Evolutionary conservation across 345 rosid genomes (phyloP).

Genomic region (Arabidopsis thaliana): DNA sequence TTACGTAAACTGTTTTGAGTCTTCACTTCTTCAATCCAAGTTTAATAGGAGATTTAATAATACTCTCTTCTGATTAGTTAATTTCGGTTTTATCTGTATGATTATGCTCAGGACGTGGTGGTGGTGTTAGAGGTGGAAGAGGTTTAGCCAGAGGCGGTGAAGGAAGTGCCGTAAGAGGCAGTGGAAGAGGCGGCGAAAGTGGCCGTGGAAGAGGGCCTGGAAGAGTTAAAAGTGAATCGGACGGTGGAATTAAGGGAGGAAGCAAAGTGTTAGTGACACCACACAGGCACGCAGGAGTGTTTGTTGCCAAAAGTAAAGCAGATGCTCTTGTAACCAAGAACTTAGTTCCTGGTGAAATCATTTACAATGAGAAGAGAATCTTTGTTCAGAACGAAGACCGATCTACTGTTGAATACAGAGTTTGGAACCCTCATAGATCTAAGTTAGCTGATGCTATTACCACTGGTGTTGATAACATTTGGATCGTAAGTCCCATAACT

Average conservation of each 20-base stretch:
- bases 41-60: not conserved
- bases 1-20: constrained; percentile 4
- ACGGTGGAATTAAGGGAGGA: constrained; percentile 5
- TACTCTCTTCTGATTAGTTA: not conserved
- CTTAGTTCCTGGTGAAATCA: constrained; percentile 75
- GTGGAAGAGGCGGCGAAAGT: not conserved
- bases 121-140: constrained; percentile 40
- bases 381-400: constrained; percentile 51
- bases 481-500: constrained; percentile 64
- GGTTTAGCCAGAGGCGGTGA: not conserved
- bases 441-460: constrained; percentile 93
- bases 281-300: constrained; percentile 10
- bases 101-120: constrained; percentile 26
- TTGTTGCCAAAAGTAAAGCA: constrained; percentile 68
- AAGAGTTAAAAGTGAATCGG: not conserved
- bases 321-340: constrained; percentile 82
- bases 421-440: constrained; percentile 95
- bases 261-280: not conserved
- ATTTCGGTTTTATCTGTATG: not conserved
- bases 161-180: not conserved
- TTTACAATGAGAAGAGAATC: constrained; percentile 71
- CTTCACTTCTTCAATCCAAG: not conserved
- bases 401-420: constrained; percentile 68
- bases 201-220: not conserved
- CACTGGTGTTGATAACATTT: constrained; percentile 94